Base-by-base conservation (phyloP, 768 basidiomycete genomes). In the Russula emetica region DNA sequence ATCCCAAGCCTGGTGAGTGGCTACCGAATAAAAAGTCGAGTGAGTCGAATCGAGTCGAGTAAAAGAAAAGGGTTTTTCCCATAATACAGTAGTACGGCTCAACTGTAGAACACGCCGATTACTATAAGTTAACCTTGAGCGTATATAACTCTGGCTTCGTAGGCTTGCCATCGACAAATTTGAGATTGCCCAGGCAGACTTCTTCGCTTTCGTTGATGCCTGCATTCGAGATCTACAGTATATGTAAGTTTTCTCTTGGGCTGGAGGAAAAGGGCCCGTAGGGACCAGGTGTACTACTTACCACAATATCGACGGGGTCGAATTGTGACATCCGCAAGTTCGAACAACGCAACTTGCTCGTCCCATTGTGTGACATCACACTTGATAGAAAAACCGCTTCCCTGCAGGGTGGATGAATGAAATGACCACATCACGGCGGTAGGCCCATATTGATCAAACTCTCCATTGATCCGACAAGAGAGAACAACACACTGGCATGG, bases 361-460 rank as follows among this genome's bases (percentile, higher is more conserved):
- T 85, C 83, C 78, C 82, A 86, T 0, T 73, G 69, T 6, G 77
- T 77, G 40, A 86, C 84, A 68, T 85, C 75, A 69, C 82, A 83
- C 55, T 72, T 74, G 32, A 77, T 72, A 51, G 71, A n/a, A n/a
- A 77, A 13, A 74, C 68, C 8, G 81, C 83, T 24, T 76, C 67
- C 4, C 83, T 84, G 70, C 18, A 32, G 16, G 24, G 50, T 14
- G 34, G 6, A 30, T 30, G 50, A 20, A n/a, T n/a, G n/a, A n/a
- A n/a, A n/a, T 22, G 18, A 45, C 3, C 20, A n/a, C 20, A n/a
- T n/a, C 20, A 44, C 6, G 20, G n/a, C 16, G 42, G 4, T 9
- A 10, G 5, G 6, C 16, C 0, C 34, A 34, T 36, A 11, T 36
- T 36, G 11, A 36, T 36, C 32, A 34, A 34, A 28, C 4, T n/a